Percentiles rank a stretch among this genome's conserved stretches.
Evolutionary conservation across 179 eudicot species (phyloP).

Genomic region (Dionaea muscipula): DNA sequence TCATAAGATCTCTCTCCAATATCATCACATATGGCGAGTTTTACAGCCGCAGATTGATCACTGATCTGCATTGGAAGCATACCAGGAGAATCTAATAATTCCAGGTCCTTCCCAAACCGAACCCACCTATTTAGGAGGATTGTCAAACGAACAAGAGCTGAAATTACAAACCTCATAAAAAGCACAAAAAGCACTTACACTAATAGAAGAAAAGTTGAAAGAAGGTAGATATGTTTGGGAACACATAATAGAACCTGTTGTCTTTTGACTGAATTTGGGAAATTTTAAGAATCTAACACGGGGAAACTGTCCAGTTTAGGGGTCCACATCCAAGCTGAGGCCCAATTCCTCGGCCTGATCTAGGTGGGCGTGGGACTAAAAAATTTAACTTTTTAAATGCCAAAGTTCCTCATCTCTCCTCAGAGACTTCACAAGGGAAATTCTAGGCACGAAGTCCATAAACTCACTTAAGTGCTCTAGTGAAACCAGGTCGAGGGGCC

Average conservation of each 20-base stretch:
- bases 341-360: too few relatives aligned
- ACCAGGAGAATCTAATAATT: slow-evolving; percentile 93
- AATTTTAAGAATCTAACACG: neutral
- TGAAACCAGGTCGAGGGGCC: slow-evolving; percentile 97
- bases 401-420: too few relatives aligned
- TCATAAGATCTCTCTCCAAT: slow-evolving; percentile 96
- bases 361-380: too few relatives aligned
- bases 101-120: slow-evolving; percentile 76
- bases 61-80: slow-evolving; percentile 88
- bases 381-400: too few relatives aligned
- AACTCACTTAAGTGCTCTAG: slow-evolving; percentile 71
- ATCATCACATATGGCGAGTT: slow-evolving; percentile 97
- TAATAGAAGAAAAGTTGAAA: too few relatives aligned
- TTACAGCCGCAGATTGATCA: slow-evolving; percentile 89
- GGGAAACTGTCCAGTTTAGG: too few relatives aligned
- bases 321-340: too few relatives aligned
- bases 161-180: neutral
- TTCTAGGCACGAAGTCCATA: neutral
- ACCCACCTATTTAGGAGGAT: slow-evolving; percentile 63
- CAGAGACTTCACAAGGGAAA: too few relatives aligned
- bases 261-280: neutral
- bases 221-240: too few relatives aligned
- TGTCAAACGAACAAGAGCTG: neutral
- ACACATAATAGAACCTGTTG: too few relatives aligned
- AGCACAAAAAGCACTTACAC: neutral